Base-by-base conservation (phyloP, 1,284 basidiomycete genomes). In the Ceratobasidium sp. region DNA sequence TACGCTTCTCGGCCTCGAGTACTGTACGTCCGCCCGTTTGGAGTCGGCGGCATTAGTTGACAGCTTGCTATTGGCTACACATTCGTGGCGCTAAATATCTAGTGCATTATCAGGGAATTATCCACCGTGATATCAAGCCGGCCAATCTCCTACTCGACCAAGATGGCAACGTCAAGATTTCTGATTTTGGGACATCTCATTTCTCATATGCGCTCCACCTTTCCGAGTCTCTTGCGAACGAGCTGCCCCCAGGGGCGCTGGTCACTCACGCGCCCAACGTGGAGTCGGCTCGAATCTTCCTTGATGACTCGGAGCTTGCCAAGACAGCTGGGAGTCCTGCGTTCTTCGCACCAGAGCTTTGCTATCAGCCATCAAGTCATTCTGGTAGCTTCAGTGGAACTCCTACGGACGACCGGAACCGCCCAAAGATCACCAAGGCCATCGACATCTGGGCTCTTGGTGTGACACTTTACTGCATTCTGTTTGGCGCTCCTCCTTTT, bases 361-460 rank as follows among this genome's bases (percentile, higher is more conserved):
- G 98, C 68, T 92, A 89, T 82, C 80, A 81, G 66, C 80, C 75
- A 59, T 79, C 66, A 52, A 69, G 38, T 66, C 79, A 48, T 67
- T 44, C 54, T 55, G 67, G n/a, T 59, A 78, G 50, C 54, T 64
- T 77, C 65, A 77, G 79, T 59, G 77, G 81, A 30, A 79, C 80
- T 75, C 76, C 78, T 78, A 79, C 82, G 75, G 55, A 81, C 82
- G 64, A 83, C 81, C 78, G 83, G 82, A 50, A 81, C 82, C 71
- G 92, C 30, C 92, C 91, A 2, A 88, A 89, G 0, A 94, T 99
- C 80, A 97, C 96, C 50, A 96, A 97, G 83, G 93, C 96, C 4
- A 98, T 99, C 83, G 98, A 99, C 82, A 91, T 99, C n/a, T 99
- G 97, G 97, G 97, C 98, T 0, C 89, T 99, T 8, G 98, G 98